Conservation (phyloP, 129 eudicot species). For the Smallanthus sonchifolius region DNA sequence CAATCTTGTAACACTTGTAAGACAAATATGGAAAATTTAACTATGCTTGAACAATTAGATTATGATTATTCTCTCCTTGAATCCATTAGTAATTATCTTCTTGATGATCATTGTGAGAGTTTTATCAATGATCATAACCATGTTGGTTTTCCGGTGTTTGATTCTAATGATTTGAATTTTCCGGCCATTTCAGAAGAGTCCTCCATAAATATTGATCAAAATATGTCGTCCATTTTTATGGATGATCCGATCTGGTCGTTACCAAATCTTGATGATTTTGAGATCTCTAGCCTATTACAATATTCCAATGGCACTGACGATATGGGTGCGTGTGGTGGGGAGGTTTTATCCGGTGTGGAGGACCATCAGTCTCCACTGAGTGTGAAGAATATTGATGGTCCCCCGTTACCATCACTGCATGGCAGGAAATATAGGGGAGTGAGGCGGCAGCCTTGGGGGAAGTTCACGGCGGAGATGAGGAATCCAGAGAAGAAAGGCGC, state of each 20-base stretch:
- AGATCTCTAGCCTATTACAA: neutral
- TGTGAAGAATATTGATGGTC: neutral
- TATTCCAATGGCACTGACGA: neutral
- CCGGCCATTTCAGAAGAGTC: slow-evolving; percentile 1
- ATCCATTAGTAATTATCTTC: slow-evolving; percentile 1
- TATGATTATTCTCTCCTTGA: neutral
- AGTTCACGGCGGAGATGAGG: too few species aligned
- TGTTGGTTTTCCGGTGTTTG: neutral
- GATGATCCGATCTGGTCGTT: neutral
- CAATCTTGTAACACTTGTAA: too few species aligned
- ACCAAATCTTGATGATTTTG: neutral
- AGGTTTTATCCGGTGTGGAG: neutral
- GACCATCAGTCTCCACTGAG: neutral
- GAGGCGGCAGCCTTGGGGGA: neutral
- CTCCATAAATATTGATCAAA: too few species aligned
- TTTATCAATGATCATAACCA: neutral
- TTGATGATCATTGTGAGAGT: neutral
- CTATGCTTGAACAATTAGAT: neutral
- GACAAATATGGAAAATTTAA: too few species aligned
- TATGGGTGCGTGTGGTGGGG: neutral
- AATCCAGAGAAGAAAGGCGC: neutral
- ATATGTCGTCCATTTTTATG: neutral
- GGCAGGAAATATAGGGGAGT: slow-evolving; percentile 6
- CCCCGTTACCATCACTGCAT: neutral
- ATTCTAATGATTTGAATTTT: neutral